Conservation (phyloP, 345 rosid genomes). For the Diplotaxis tenuifolia region DNA sequence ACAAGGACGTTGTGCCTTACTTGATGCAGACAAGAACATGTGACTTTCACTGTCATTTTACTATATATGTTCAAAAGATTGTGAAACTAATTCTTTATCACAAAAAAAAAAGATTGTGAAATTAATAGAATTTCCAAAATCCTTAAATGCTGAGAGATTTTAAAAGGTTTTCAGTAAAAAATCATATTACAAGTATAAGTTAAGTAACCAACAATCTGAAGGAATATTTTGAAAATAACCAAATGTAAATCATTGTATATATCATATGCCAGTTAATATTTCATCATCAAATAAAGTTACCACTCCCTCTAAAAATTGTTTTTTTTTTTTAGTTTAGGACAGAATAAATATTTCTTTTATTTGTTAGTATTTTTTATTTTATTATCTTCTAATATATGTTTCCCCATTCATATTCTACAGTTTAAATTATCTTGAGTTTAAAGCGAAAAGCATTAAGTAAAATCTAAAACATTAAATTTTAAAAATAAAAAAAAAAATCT, state of each 20-base stretch:
- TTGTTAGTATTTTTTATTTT: too few relatives aligned
- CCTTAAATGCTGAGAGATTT: neutral
- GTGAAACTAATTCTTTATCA: neutral
- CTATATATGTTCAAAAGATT: neutral
- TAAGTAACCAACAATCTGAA: neutral
- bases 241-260: neutral
- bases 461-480: too few relatives aligned
- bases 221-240: neutral
- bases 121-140: neutral
- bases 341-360: neutral
- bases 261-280: neutral
- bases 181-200: too few relatives aligned
- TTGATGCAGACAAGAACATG: constrained; percentile 30
- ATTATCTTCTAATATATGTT: neutral
- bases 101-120: neutral
- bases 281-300: neutral
- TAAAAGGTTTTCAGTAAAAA: neutral
- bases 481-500: neutral
- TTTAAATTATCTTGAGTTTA: too few relatives aligned
- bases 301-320: too few relatives aligned
- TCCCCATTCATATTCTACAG: neutral
- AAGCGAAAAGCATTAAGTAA: neutral
- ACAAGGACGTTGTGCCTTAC: constrained; percentile 50
- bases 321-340: neutral
- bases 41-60: neutral